Conservation (phyloP, 139 green algal genomes). For the Spirogloea muscicola region DNA sequence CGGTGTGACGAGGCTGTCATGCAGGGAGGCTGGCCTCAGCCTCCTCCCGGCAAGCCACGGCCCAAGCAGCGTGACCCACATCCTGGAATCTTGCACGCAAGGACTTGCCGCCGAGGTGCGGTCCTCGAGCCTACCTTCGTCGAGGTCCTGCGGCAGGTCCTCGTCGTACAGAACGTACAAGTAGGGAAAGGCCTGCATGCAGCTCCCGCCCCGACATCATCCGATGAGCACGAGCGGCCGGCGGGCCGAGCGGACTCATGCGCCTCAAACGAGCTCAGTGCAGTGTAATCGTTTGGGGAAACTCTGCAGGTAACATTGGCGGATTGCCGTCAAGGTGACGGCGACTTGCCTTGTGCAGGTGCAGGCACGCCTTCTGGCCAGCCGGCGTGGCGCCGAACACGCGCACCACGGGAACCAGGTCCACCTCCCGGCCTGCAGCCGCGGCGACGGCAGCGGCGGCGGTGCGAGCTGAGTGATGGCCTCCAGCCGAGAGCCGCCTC, state of each 20-base stretch:
- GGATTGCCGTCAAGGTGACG: no score
- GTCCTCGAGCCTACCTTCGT: constrained; percentile 54
- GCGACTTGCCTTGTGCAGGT: constrained; percentile 68
- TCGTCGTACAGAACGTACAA: constrained; percentile 87
- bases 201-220: neutral
- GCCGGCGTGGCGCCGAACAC: constrained; percentile 84
- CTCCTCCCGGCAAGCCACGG: no score
- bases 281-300: no score
- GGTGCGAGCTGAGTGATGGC: neutral
- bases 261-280: no score
- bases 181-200: constrained; percentile 78
- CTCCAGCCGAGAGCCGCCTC: neutral
- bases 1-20: no score
- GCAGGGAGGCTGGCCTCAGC: no score
- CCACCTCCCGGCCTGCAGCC: constrained; percentile 39
- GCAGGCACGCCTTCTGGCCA: constrained; percentile 82
- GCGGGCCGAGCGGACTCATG: no score
- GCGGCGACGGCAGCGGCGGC: neutral
- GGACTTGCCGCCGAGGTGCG: neutral
- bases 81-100: no score
- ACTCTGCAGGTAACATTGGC: no score
- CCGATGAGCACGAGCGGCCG: neutral
- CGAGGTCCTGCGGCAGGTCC: constrained; percentile 63
- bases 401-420: constrained; percentile 80
- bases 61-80: no score